These are phyloP conservation scores for Neonectria ditissima DNA, from an alignment of 2,329 filamentous ascomycete species.

Conservation along the genomic window DNA sequence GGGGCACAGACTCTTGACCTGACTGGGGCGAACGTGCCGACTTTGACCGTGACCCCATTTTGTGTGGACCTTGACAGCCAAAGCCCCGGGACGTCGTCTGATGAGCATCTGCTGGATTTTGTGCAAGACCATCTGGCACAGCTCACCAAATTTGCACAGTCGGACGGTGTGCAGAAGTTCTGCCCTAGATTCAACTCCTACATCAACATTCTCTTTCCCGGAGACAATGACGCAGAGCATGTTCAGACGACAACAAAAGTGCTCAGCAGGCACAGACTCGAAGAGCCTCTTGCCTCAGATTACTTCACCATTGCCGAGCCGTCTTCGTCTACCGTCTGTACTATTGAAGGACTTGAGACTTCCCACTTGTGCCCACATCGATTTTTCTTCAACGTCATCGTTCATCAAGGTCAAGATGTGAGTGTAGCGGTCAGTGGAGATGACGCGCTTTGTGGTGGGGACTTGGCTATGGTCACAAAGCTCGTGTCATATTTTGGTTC, in stretches of 20 bases:
- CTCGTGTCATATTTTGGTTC: neutral
- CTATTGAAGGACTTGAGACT: constrained; percentile 15
- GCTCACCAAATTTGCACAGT: constrained; percentile 30
- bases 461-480: neutral
- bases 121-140: constrained; percentile 26
- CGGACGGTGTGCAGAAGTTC: constrained; percentile 12
- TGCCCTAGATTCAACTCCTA: constrained; percentile 26
- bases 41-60: constrained; percentile 17
- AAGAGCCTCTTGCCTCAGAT: neutral
- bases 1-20: constrained; percentile 23
- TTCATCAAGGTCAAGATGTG: constrained; percentile 11
- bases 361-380: constrained; percentile 2
- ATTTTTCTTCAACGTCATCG: constrained; percentile 19
- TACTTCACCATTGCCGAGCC: neutral
- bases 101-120: constrained; percentile 1
- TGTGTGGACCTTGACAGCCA: constrained; percentile 11
- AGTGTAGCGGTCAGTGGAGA: constrained; percentile 19
- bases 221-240: constrained; percentile 1
- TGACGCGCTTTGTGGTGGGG: neutral
- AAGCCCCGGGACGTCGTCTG: neutral
- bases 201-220: constrained; percentile 23
- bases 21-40: constrained; percentile 16
- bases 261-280: neutral
- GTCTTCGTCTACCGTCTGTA: neutral
- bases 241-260: neutral